Evolutionary conservation across 1,284 basidiomycete species (phyloP).

Genomic region (Tilletiopsis washingtonensis): DNA sequence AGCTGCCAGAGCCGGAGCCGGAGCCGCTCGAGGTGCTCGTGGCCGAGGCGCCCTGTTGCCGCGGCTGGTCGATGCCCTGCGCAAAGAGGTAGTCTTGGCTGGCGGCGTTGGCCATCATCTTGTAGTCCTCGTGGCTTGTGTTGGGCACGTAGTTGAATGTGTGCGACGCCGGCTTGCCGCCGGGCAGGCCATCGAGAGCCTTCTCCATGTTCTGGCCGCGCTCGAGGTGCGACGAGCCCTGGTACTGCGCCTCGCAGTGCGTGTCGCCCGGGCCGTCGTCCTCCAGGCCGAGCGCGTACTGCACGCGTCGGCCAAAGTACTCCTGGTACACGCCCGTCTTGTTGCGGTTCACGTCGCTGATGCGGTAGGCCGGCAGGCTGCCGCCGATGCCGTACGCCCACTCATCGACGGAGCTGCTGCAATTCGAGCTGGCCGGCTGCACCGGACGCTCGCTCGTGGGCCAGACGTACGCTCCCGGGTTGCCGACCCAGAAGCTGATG

Average conservation of each 20-base stretch:
- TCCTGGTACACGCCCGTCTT: slow-evolving; percentile 6
- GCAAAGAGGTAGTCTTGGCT: slow-evolving; percentile 23
- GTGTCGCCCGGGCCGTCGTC: slow-evolving; percentile 34
- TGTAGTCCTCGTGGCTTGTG: slow-evolving; percentile 30
- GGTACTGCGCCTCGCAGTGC: slow-evolving; percentile 34
- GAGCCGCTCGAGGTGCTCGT: background rate
- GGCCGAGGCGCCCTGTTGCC: background rate
- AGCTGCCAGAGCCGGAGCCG: background rate
- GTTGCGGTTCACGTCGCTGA: background rate
- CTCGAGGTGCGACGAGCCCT: slow-evolving; percentile 28
- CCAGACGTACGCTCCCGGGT: slow-evolving; percentile 17
- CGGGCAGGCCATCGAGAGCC: slow-evolving; percentile 12
- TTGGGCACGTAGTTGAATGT: slow-evolving; percentile 25
- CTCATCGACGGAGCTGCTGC: slow-evolving; percentile 5
- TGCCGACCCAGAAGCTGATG: slow-evolving; percentile 18
- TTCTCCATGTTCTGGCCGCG: slow-evolving; percentile 30
- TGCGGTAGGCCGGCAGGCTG: slow-evolving; percentile 5
- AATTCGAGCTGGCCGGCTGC: background rate
- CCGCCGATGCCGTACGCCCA: slow-evolving; percentile 12
- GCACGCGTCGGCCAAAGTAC: slow-evolving; percentile 24
- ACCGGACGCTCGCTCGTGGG: slow-evolving; percentile 6
- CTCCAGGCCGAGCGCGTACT: slow-evolving; percentile 24
- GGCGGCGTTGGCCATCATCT: slow-evolving; percentile 24
- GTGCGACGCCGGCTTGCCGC: slow-evolving; percentile 21
- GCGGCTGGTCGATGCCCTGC: background rate